Base-by-base conservation (phyloP, 208 protist species). In the Trypanosoma congolense region DNA sequence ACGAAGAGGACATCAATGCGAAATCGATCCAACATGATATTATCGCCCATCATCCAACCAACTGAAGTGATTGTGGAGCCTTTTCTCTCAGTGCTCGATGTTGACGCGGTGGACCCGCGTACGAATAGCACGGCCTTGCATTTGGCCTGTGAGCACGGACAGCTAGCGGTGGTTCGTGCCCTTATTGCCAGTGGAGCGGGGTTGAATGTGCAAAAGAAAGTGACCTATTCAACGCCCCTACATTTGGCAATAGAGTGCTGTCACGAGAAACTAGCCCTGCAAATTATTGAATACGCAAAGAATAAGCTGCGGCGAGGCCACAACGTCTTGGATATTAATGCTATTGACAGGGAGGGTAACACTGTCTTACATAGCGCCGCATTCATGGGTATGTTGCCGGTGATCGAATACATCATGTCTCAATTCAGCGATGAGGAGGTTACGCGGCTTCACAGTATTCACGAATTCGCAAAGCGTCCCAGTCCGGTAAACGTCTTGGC, bases 341-440 rank as follows among this genome's bases (percentile, higher is more conserved):
- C 73, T 8, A 78, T 84, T 54, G 76, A 89, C 28, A 77, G 76
- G 24, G 65, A 76, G 51, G 80, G 75, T 42, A 57, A 92, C 68
- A 87, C 84, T 0, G 66, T 76, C 12, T 65, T 92, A 18, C 84
- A 92, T 47, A 51, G 85, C 8, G 80, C 80, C 22, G 73, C 76
- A 12, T 35, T 56, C 29, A 54, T 59, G 19, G 84, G 78, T 21
- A 69, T 86, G 55, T 53, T 71, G 24, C 47, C 70, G 4, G 75
- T 79, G 21, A 72, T 89, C 46, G 84, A 92, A 56, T 89, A 92
- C 73, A 84, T 92, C 40, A 70, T 89, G 30, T 53, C 66, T 45
- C 80, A 89, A 56, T 92, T 87, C 54, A 71, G 64, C 40, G 73
- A 83, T 16, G 75, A 84, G 46, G 84, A 92, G 59, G 70, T 92